Evolutionary conservation across 1,284 basidiomycete genomes (phyloP).

Genomic region (Malassezia restricta): DNA sequence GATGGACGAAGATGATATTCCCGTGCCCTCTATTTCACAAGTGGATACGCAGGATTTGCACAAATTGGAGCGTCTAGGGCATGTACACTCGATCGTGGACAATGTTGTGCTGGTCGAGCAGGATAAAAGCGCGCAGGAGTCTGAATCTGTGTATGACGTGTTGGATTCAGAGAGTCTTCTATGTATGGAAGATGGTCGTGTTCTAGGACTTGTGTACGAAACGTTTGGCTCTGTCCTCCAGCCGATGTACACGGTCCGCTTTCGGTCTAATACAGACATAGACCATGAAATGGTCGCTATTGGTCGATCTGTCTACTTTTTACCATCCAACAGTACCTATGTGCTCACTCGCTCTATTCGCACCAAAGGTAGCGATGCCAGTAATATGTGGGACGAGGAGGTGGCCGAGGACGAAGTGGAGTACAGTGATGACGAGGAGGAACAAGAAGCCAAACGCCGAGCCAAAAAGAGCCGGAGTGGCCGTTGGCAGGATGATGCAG

Average conservation of each 20-base stretch:
- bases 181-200: constrained; percentile 67
- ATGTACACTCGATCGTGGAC: constrained; percentile 38
- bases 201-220: constrained; percentile 73
- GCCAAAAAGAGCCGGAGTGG: constrained; percentile 27
- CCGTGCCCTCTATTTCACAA: constrained; percentile 18
- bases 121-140: background rate
- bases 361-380: constrained; percentile 74
- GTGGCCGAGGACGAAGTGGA: constrained; percentile 71
- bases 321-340: constrained; percentile 63
- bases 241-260: constrained; percentile 66
- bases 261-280: constrained; percentile 44
- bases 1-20: constrained; percentile 21
- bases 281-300: constrained; percentile 17
- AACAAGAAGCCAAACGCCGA: constrained; percentile 55
- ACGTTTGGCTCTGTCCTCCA: constrained; percentile 76
- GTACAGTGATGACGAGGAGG: constrained; percentile 79
- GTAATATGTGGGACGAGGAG: constrained; percentile 79
- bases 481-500: background rate
- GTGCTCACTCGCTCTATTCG: constrained; percentile 60
- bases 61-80: constrained; percentile 24
- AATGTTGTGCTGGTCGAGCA: constrained; percentile 38
- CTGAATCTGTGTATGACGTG: constrained; percentile 50
- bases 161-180: constrained; percentile 79
- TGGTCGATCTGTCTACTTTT: constrained; percentile 56
- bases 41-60: constrained; percentile 19